Percentiles rank a stretch among this genome's conserved stretches.
Conservation (phyloP, 1,284 basidiomycete species). For the Cutaneotrichosporon spelunceum region DNA sequence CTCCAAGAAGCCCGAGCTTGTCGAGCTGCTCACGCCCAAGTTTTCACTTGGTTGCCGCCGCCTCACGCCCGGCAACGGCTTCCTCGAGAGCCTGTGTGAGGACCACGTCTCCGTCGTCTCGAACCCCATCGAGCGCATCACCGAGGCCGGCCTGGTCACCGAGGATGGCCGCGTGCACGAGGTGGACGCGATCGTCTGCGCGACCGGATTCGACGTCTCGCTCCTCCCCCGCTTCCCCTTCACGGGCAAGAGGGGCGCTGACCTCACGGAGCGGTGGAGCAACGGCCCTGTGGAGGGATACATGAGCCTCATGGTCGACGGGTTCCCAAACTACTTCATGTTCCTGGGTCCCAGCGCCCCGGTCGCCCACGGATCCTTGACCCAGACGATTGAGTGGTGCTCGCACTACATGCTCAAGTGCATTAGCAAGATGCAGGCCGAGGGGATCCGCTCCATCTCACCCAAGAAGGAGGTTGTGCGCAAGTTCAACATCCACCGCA, state of each 20-base stretch:
- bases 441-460: conserved; percentile 20
- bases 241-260: conserved; percentile 24
- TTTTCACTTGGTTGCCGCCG: conserved; percentile 40
- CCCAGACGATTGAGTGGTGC: conserved; percentile 27
- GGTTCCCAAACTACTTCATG: conserved; percentile 35
- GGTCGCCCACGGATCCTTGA: conserved; percentile 8
- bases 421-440: conserved; percentile 17
- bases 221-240: conserved; percentile 36
- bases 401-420: conserved; percentile 24
- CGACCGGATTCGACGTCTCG: conserved; percentile 38
- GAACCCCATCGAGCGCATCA: conserved; percentile 25
- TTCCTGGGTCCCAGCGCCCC: conserved; percentile 2
- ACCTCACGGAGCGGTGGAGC: conserved; percentile 38
- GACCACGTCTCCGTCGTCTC: conserved; percentile 30
- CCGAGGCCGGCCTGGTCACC: conserved; percentile 27
- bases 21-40: conserved; percentile 26
- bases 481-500: conserved; percentile 35
- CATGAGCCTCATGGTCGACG: conserved; percentile 32
- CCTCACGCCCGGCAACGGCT: conserved; percentile 44
- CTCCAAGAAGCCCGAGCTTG: conserved; percentile 22
- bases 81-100: conserved; percentile 40
- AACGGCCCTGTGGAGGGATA: conserved; percentile 29
- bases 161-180: conserved; percentile 26
- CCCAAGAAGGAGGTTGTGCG: conserved; percentile 30
- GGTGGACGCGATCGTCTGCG: conserved; percentile 34